Evolutionary conservation across 176 grass and related monocot species (phyloP).

Genomic region (Oropetium thomaeum): DNA sequence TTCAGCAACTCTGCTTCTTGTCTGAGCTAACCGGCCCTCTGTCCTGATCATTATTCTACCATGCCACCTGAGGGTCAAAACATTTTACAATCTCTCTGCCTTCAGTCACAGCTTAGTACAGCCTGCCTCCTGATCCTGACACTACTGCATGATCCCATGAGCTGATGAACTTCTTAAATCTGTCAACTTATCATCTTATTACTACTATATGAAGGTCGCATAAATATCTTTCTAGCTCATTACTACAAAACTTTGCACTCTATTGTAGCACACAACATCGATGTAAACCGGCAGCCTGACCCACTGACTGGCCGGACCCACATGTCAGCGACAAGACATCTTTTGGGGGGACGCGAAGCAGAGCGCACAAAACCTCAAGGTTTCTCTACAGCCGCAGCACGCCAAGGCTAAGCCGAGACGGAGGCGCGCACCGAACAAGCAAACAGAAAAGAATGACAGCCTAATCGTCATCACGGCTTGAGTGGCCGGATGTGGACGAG

Average conservation of each 20-base stretch:
- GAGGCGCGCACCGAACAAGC: background rate
- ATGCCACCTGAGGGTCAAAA: background rate
- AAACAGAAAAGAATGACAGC: too few relatives aligned
- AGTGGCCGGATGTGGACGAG: slow-evolving; percentile 66
- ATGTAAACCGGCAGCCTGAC: background rate
- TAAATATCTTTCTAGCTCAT: slow-evolving; percentile 17
- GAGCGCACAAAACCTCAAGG: slow-evolving; percentile 4
- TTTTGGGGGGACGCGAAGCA: background rate
- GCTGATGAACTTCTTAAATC: too few relatives aligned
- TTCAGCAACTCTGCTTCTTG: background rate
- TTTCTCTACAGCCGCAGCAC: background rate
- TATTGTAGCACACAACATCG: background rate
- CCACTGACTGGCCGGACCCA: background rate
- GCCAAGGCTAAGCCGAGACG: too few relatives aligned
- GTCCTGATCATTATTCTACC: background rate
- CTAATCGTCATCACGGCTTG: too few relatives aligned
- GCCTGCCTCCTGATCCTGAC: too few relatives aligned
- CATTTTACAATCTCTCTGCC: background rate
- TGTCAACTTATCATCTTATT: background rate
- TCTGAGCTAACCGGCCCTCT: background rate
- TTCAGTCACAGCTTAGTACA: background rate
- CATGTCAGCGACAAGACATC: background rate
- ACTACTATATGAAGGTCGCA: too few relatives aligned
- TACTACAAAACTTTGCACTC: slow-evolving; percentile 7
- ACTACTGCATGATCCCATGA: background rate